phyloP scores from a whole-genome alignment of 2,329 filamentous ascomycete genomes.

The Didymella exigua region DNA sequence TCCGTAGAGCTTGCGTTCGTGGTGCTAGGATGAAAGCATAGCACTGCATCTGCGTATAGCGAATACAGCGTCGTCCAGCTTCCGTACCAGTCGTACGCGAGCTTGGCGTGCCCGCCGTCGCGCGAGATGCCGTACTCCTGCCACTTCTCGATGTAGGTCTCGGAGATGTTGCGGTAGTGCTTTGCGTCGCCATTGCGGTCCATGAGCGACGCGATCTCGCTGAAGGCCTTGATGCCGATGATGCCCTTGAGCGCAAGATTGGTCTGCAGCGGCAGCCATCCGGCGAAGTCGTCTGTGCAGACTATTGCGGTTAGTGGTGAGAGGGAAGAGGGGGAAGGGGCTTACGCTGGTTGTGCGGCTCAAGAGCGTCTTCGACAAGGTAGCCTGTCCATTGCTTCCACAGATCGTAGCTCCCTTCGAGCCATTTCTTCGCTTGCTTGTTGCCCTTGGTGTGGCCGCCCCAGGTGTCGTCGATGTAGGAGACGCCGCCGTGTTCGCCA shows the following conservation, averaged over 20 bases:
- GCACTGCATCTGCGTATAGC: constrained; percentile 77
- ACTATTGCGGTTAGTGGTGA: constrained; percentile 51
- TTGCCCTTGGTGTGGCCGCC: constrained; percentile 60
- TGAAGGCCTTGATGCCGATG: constrained; percentile 80
- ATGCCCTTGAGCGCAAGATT: constrained; percentile 85
- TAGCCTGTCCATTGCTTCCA: constrained; percentile 82
- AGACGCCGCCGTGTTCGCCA: constrained; percentile 57
- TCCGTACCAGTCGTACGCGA: constrained; percentile 80
- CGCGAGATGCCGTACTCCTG: constrained; percentile 71
- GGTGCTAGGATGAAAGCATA: constrained; percentile 75
- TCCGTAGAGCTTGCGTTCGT: constrained; percentile 37
- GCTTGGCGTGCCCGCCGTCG: constrained; percentile 72
- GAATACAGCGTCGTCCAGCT: constrained; percentile 88
- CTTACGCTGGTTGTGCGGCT: constrained; percentile 73
- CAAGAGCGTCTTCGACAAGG: constrained; percentile 74
- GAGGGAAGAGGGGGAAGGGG: background rate
- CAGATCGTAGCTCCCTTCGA: constrained; percentile 71
- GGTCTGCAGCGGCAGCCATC: constrained; percentile 76
- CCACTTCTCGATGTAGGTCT: constrained; percentile 75
- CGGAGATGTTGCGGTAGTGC: constrained; percentile 67
- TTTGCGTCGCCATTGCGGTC: constrained; percentile 63
- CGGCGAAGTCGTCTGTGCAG: constrained; percentile 84
- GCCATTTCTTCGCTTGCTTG: constrained; percentile 66
- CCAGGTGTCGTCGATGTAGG: constrained; percentile 67
- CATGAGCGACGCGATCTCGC: constrained; percentile 68